These are phyloP conservation scores for Lobosporangium transversale DNA, from an alignment of 192 early-diverging fungal genomes.

Conservation along the genomic window DNA sequence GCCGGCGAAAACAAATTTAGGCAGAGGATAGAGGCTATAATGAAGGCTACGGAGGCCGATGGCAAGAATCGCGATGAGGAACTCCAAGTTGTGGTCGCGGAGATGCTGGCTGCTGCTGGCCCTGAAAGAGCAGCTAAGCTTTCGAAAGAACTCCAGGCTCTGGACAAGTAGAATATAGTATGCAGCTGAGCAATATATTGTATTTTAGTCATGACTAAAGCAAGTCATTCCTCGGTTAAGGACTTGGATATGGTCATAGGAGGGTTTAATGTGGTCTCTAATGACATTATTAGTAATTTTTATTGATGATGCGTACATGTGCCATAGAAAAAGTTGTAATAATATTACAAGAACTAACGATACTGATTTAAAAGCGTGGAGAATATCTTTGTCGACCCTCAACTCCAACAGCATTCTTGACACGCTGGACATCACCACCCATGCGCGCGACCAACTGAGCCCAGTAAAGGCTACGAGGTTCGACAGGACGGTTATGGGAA, in stretches of 20 bases:
- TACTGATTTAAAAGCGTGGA: too few relatives aligned
- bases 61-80: slow-evolving; percentile 65
- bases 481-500: neutral
- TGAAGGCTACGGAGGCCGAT: slow-evolving; percentile 64
- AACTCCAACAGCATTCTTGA: slow-evolving; percentile 25
- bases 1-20: slow-evolving; percentile 41
- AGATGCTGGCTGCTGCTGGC: slow-evolving; percentile 35
- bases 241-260: too few relatives aligned
- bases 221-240: too few relatives aligned
- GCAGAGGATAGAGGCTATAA: slow-evolving; percentile 66
- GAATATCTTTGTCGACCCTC: slow-evolving; percentile 26
- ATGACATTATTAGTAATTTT: too few relatives aligned
- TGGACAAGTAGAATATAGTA: slow-evolving; percentile 7
- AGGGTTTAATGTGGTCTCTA: too few relatives aligned
- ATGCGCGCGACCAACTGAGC: slow-evolving; percentile 30
- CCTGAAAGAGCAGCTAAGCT: slow-evolving; percentile 16
- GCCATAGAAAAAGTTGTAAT: too few relatives aligned
- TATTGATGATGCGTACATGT: too few relatives aligned
- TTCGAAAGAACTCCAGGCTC: slow-evolving; percentile 24
- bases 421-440: slow-evolving; percentile 31
- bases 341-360: too few relatives aligned
- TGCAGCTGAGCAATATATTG: neutral
- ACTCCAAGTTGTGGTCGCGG: slow-evolving; percentile 66
- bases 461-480: slow-evolving; percentile 48
- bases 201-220: neutral